Percentiles rank a stretch among this genome's conserved stretches.
phyloP scores from a whole-genome alignment of 2,329 filamentous ascomycete species.

The Alternaria ethzedia region DNA sequence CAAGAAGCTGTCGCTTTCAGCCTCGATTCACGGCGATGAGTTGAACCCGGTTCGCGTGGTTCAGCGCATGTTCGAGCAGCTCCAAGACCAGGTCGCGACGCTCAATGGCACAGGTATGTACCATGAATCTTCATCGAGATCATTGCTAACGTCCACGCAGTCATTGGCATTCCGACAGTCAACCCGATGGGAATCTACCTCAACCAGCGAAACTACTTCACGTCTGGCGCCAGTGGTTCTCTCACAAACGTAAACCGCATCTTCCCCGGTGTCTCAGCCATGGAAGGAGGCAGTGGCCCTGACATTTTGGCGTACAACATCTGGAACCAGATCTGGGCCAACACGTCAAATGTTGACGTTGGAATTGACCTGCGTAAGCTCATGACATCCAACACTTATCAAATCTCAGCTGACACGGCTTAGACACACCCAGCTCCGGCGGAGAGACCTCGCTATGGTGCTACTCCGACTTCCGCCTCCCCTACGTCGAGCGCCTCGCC shows the following conservation, averaged over 20 bases:
- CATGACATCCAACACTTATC: rapidly evolving
- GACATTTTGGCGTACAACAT: conserved; percentile 44
- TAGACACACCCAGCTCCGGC: conserved; percentile 47
- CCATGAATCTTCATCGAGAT: not conserved
- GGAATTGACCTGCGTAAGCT: conserved; percentile 45
- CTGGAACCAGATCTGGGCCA: conserved; percentile 49
- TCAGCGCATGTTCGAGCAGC: conserved; percentile 44
- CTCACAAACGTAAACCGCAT: conserved; percentile 48
- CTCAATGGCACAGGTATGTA: conserved; percentile 47
- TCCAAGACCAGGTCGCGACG: conserved; percentile 34
- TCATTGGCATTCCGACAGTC: conserved; percentile 49
- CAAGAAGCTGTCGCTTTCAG: conserved; percentile 47
- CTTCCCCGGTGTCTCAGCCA: conserved; percentile 36
- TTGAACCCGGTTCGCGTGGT: conserved; percentile 48
- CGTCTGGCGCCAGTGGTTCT: conserved; percentile 34
- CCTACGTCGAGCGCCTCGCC: conserved; percentile 48
- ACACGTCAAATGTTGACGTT: conserved; percentile 48
- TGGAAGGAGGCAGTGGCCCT: conserved; percentile 34
- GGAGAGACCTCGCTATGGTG: conserved; percentile 48
- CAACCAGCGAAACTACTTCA: conserved; percentile 50
- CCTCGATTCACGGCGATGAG: conserved; percentile 50
- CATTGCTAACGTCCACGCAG: conserved; percentile 19
- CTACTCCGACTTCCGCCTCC: conserved; percentile 48
- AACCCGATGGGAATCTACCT: conserved; percentile 50
- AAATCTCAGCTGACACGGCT: not conserved